These are phyloP conservation scores for Coniosporium tulheliwenetii DNA, from an alignment of 2,329 filamentous ascomycete species.

Conservation along the genomic window DNA sequence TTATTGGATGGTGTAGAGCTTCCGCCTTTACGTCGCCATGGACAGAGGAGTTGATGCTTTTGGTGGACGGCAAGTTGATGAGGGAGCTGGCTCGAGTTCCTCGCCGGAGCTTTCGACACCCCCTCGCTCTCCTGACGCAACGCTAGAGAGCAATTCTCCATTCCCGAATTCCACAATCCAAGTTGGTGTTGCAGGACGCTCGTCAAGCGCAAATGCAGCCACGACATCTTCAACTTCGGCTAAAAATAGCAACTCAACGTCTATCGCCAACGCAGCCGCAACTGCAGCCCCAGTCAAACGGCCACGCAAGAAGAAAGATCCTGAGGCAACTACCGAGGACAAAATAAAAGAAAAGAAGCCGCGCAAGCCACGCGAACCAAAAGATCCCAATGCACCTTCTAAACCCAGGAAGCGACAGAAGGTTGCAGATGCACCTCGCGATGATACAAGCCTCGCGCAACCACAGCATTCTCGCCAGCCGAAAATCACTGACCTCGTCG, in stretches of 20 bases:
- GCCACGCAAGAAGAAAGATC: slow-evolving; percentile 24
- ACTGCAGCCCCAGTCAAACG: slow-evolving; percentile 20
- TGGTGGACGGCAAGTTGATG: slow-evolving; percentile 7
- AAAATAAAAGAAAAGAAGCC: slow-evolving; percentile 24
- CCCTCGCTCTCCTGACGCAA: slow-evolving; percentile 1
- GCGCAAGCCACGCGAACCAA: slow-evolving; percentile 26
- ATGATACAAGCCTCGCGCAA: slow-evolving; percentile 14
- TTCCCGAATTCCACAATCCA: slow-evolving; percentile 14
- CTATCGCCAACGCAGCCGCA: slow-evolving; percentile 10
- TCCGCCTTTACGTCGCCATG: neutral
- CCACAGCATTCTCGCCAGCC: slow-evolving; percentile 16
- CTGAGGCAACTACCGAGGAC: slow-evolving; percentile 13
- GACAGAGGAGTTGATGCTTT: neutral
- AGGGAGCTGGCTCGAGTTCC: slow-evolving; percentile 9
- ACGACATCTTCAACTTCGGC: slow-evolving; percentile 4
- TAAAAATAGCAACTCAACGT: slow-evolving; percentile 6
- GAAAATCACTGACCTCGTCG: slow-evolving; percentile 24
- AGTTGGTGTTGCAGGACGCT: slow-evolving; percentile 13
- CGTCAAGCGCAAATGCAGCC: slow-evolving; percentile 7
- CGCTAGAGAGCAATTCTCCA: slow-evolving; percentile 5
- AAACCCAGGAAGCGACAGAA: slow-evolving; percentile 34
- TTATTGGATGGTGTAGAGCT: neutral
- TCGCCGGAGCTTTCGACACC: slow-evolving; percentile 11
- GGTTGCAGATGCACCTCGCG: slow-evolving; percentile 20
- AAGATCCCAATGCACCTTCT: slow-evolving; percentile 31